Base-by-base conservation (phyloP, 2,329 filamentous ascomycete species). In the Fusarium decemcellulare region DNA sequence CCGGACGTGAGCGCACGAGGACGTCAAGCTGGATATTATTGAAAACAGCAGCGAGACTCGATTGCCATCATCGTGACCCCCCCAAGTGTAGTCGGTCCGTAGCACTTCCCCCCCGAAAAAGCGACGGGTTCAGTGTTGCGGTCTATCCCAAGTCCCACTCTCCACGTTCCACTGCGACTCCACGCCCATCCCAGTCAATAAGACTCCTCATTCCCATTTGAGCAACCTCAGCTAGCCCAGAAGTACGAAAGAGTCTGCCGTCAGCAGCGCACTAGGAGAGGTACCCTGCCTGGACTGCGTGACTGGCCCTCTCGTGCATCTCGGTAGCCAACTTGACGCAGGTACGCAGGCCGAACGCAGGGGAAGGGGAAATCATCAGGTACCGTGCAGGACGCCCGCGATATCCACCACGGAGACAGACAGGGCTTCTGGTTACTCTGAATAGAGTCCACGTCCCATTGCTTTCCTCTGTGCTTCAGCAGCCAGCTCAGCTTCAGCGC, bases 91-190 rank as follows among this genome's bases (percentile, higher is more conserved):
- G 39, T 59, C 40, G 34, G n/a, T 15, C 27, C 29, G 15, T 39
- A 16, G 30, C n/a, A 8, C 8, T 27, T 18, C 18, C 18, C 29
- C 29, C 42, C 32, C 58, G 59, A 62, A 54, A 61, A 60, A 61
- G 53, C 61, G 68, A 65, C 8, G 11, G 66, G 36, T 62, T 73
- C 68, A 64, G 67, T 56, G 61, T 61, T 61, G 61, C 36, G 61
- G 67, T 63, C 68, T 61, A 61, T 55, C 52, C 55, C 68, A 56
- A 47, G 69, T 72, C 60, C 67, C 67, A 67, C 64, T 64, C 67
- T 65, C 71, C 71, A 67, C 57, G 70, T 72, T 66, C 70, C 69
- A 70, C 67, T 42, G 16, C 39, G 71, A 67, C 71, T 73, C 71
- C 71, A 73, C 71, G 71, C 52, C 63, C 53, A 63, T 63, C 68